Evolutionary conservation across 768 basidiomycete genomes (phyloP).

Genomic region (Auricularia heimuer): DNA sequence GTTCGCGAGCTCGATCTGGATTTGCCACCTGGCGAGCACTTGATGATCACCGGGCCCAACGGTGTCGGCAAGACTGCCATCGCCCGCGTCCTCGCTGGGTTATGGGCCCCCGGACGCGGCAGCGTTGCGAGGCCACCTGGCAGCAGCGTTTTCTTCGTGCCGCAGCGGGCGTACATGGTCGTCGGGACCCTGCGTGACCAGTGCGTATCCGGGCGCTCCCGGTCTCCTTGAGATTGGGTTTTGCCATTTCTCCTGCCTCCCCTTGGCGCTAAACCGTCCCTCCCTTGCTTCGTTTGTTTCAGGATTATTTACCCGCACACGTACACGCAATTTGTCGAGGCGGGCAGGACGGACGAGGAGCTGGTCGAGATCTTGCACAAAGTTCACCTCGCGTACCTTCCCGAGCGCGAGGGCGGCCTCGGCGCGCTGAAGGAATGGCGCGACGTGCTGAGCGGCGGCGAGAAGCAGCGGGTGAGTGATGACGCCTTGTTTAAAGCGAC

Average conservation of each 20-base stretch:
- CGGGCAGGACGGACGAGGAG: conserved; percentile 54
- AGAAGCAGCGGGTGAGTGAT: conserved; percentile 74
- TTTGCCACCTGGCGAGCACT: conserved; percentile 63
- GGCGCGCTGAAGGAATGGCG: conserved; percentile 89
- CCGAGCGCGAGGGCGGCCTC: conserved; percentile 84
- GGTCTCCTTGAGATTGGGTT: neutral
- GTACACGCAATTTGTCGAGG: conserved; percentile 57
- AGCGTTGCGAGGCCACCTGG: conserved; percentile 32
- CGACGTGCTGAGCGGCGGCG: conserved; percentile 90
- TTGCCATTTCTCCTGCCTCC: neutral
- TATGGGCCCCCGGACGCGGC: conserved; percentile 59
- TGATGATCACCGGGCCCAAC: conserved; percentile 90
- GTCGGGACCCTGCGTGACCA: conserved; percentile 83
- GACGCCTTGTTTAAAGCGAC: neutral
- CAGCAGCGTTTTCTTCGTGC: conserved; percentile 67
- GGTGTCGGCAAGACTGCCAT: conserved; percentile 89
- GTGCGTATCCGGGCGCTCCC: conserved; percentile 21
- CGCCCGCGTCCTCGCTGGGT: conserved; percentile 77
- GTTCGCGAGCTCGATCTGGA: conserved; percentile 59
- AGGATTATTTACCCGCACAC: conserved; percentile 85
- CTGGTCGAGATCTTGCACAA: conserved; percentile 68
- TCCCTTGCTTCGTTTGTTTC: neutral
- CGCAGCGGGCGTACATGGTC: conserved; percentile 90
- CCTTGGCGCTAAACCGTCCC: neutral
- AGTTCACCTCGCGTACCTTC: conserved; percentile 78